Evolutionary conservation across 2,329 filamentous ascomycete genomes (phyloP).

Genomic region (Exophiala sp.): DNA sequence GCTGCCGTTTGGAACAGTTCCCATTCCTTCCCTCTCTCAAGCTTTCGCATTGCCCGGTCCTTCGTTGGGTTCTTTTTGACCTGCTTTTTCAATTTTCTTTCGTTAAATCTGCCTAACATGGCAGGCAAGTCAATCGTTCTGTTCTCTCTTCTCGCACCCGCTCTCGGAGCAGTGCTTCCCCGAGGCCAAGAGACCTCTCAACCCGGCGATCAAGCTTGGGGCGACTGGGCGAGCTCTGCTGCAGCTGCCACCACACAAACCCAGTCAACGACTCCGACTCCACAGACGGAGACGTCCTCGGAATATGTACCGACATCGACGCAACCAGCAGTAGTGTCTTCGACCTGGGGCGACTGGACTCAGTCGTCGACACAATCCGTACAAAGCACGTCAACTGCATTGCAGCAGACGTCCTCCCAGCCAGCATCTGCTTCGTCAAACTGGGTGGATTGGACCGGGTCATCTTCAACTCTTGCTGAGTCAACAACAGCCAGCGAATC

Average conservation of each 20-base stretch:
- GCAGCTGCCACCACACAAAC: not conserved
- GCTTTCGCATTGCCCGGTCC: not conserved
- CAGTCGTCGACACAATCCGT: not conserved
- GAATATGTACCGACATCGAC: not conserved
- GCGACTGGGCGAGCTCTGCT: slow-evolving; percentile 5
- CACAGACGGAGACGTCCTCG: not conserved
- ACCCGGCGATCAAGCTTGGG: slow-evolving; percentile 6
- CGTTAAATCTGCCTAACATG: slow-evolving; percentile 15
- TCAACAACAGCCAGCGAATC: not conserved
- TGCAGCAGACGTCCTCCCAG: not conserved
- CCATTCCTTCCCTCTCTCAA: not conserved
- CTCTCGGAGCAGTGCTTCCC: slow-evolving; percentile 18
- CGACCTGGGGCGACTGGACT: slow-evolving; percentile 2
- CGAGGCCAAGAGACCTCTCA: slow-evolving; percentile 13
- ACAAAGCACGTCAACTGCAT: not conserved
- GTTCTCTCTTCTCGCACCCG: slow-evolving; percentile 17
- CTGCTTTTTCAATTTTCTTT: slow-evolving; percentile 1
- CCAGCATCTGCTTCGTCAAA: not conserved
- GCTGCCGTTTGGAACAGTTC: not conserved
- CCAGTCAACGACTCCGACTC: not conserved
- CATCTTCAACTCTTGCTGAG: not conserved
- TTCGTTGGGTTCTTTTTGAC: not conserved
- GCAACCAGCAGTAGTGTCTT: not conserved
- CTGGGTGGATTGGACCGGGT: not conserved
- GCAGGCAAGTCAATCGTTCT: slow-evolving; percentile 20